phyloP scores from a whole-genome alignment of 2,329 filamentous ascomycete genomes.

The Botrytis tulipae region DNA sequence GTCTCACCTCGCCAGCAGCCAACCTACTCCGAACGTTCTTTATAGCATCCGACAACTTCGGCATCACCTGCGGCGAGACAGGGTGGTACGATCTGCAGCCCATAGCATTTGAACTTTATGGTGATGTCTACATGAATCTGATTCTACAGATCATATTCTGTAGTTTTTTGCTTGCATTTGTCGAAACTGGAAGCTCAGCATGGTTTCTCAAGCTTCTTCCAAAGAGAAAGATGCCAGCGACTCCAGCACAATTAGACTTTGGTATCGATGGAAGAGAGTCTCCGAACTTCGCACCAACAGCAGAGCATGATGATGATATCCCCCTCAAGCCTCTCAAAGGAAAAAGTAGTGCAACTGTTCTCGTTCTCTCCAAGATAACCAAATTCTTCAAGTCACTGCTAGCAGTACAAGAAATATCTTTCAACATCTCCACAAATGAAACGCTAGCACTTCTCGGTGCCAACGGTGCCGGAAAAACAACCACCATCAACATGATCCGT shows the following conservation, averaged over 20 bases:
- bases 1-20: constrained; percentile 43
- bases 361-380: background rate
- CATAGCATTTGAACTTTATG: constrained; percentile 31
- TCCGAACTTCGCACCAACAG: background rate
- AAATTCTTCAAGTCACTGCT: background rate
- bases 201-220: background rate
- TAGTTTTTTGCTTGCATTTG: background rate
- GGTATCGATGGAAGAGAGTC: background rate
- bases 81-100: constrained; percentile 26
- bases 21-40: constrained; percentile 58
- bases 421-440: constrained; percentile 58
- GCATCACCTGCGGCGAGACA: constrained; percentile 31
- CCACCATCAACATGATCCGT: constrained; percentile 63
- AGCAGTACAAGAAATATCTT: constrained; percentile 63
- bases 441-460: constrained; percentile 65
- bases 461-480: constrained; percentile 65
- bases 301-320: background rate
- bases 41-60: constrained; percentile 41
- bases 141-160: constrained; percentile 30
- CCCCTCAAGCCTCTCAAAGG: background rate
- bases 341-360: background rate
- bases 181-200: background rate
- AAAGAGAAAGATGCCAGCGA: background rate
- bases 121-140: constrained; percentile 32
- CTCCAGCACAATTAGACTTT: background rate